phyloP scores from a whole-genome alignment of 495 filamentous ascomycete species.

The Neurospora sp. region DNA sequence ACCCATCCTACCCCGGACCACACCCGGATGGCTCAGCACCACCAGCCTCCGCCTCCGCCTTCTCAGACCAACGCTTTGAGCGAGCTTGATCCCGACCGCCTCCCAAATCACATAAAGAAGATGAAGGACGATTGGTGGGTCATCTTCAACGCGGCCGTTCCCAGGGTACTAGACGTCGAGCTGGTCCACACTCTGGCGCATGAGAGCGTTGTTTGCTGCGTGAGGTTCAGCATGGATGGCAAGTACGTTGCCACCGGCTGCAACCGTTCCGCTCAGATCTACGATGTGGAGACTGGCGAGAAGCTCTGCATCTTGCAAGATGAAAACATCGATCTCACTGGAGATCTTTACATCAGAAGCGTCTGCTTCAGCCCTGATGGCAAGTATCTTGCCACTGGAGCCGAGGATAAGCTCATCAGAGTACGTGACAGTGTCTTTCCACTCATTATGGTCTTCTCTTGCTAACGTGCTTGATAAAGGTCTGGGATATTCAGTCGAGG shows the following conservation, averaged over 20 bases:
- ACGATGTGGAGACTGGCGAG: constrained; percentile 69
- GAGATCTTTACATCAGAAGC: constrained; percentile 82
- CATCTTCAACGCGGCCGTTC: constrained; percentile 78
- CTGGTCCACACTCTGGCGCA: constrained; percentile 77
- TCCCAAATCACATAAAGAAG: constrained; percentile 76
- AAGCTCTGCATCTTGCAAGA: constrained; percentile 74
- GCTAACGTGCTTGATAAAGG: constrained; percentile 36
- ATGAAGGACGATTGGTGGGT: constrained; percentile 79
- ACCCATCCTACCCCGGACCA: constrained; percentile 67
- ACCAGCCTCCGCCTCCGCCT: constrained; percentile 33
- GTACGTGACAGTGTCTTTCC: constrained; percentile 38
- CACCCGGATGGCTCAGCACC: constrained; percentile 20
- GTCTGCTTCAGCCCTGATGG: constrained; percentile 92
- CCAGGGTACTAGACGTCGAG: constrained; percentile 75
- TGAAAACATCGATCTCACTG: constrained; percentile 70
- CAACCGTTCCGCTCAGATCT: constrained; percentile 83
- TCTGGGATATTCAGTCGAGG: constrained; percentile 74
- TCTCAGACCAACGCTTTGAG: constrained; percentile 63
- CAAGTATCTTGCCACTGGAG: constrained; percentile 78
- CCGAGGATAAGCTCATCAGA: constrained; percentile 84
- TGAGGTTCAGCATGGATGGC: constrained; percentile 80
- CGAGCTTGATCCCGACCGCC: constrained; percentile 74
- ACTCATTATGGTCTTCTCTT: not conserved
- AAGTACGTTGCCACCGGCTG: constrained; percentile 85
- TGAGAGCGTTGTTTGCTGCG: constrained; percentile 86